Evolutionary conservation across 2,329 filamentous ascomycete species (phyloP), one percentile per base, ranked within the genome.

Genomic region (Aspergillus versicolor): DNA sequence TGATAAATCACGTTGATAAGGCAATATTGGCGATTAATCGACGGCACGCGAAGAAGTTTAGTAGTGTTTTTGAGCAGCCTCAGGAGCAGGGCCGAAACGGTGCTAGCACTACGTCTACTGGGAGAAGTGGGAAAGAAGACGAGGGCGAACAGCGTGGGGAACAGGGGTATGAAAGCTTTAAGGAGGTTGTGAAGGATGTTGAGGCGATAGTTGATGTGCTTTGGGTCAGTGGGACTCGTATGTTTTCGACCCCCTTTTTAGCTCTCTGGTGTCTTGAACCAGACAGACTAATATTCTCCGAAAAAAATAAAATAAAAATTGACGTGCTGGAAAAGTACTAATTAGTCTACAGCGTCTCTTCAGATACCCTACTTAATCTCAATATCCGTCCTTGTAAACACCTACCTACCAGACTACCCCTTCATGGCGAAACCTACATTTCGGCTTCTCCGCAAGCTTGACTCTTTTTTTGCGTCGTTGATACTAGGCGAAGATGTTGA

Each of bases 221-320:
- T 5, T 97, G 93, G 93, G 83, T 91, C 21, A 91, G 88, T 30
- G 91, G 89, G 9, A 96, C 92, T 21, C 91, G 91, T 92, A 80
- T 71, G 90, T 81, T 49, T 15, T 12, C n/a, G 24, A 19, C 47
- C 43, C 13, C 34, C 21, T 32, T 42, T 22, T 12, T 22, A 4
- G 21, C 42, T 53, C 46, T 34, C 19, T 30, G 27, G 8, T 11
- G 27, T 30, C 27, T 30, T 30, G 11, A 30, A 30, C 27, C 27
- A 30, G 27, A 12, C 8, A 30, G 27, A 30, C 27, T 11, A 11
- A 21, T 21, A 21, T 21, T 21, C 21, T 21, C 21, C 4, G 21
- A 21, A 21, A 21, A 21, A 21, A 30, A 30, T 11, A 30, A 19
- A 19, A 19, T 2, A 19, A 19, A 19, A 2, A 19, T 19, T 30